Conservation (phyloP, 2,329 filamentous ascomycete species). For the Verticillium isaacii region DNA sequence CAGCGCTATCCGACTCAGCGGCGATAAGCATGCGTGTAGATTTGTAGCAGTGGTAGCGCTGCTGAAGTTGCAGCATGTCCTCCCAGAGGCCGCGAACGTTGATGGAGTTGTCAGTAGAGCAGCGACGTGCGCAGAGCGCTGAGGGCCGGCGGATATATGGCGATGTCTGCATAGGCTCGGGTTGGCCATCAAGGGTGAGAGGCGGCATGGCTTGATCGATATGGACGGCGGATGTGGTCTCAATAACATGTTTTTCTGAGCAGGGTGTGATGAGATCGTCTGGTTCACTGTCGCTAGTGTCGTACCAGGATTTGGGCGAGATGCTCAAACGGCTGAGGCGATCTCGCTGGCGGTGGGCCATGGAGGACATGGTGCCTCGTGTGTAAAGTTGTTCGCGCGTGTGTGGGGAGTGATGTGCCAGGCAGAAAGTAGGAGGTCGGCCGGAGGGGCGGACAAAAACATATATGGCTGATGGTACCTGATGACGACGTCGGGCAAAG, state of each 20-base stretch:
- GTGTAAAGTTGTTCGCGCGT: neutral
- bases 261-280: constrained; percentile 1
- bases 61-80: constrained; percentile 13
- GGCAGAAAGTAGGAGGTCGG: too few relatives aligned
- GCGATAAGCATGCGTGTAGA: constrained; percentile 15
- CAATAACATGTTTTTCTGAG: neutral
- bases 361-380: neutral
- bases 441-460: neutral
- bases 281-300: neutral
- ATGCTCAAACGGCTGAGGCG: neutral
- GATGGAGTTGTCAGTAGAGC: constrained; percentile 7
- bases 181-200: neutral
- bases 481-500: neutral
- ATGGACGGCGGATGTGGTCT: neutral
- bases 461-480: neutral
- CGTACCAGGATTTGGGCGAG: neutral
- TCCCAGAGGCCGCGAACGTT: constrained; percentile 11
- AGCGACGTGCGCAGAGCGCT: constrained; percentile 2
- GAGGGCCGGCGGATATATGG: neutral
- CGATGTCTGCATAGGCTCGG: neutral
- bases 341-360: neutral
- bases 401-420: neutral
- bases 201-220: neutral
- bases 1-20: constrained; percentile 6
- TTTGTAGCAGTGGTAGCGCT: constrained; percentile 14